Base-by-base conservation (phyloP, 805 yeast species). In the Starmerella vaccinii region DNA sequence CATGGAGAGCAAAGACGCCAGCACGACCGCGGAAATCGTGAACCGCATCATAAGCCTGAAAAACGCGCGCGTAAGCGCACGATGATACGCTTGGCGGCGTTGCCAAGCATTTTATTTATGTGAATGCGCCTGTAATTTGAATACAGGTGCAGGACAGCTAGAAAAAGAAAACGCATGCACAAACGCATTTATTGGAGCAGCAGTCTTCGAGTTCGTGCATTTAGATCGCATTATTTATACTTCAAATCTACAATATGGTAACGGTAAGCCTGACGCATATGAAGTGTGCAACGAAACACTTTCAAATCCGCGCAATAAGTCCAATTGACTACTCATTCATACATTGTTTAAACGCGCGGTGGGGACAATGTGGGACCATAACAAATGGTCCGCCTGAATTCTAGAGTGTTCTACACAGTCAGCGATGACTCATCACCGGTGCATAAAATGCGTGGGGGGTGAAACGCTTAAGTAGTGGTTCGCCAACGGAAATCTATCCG, bases 11-110 rank as follows among this genome's bases (percentile, higher is more conserved):
- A 71, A 71, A 5, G 76, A 73, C 41, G 69, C 73, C 0, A 63
- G 64, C 2, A 83, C 83, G 51, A 78, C 92, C 42, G 73, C 72
- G 33, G 95, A 84, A 55, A 89, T 90, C 49, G 82, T 90, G 8
- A 70, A 75, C n/a, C 81, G 82, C 58, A 71, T 90, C 13, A 41
- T 46, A 37, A 41, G 58, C 16, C 26, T 57, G 26, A 38, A 46
- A 24, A 18, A n/a, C 19, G 56, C 53, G 22, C 46, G 49, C 7
- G 38, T 50, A 2, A 16, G 26, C n/a, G 30, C 22, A 4, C 23
- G 30, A 22, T 39, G 13, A 15, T 13, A 27, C 13, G 32, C 32
- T 13, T 9, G 13, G 32, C 13, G 32, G 9, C 15, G 18, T 32
- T 6, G 9, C 16, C 29, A 22, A 4, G 7, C 4, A 8, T n/a